phyloP scores from a whole-genome alignment of 2,329 filamentous ascomycete genomes.

The Xylariaceae sp. region DNA sequence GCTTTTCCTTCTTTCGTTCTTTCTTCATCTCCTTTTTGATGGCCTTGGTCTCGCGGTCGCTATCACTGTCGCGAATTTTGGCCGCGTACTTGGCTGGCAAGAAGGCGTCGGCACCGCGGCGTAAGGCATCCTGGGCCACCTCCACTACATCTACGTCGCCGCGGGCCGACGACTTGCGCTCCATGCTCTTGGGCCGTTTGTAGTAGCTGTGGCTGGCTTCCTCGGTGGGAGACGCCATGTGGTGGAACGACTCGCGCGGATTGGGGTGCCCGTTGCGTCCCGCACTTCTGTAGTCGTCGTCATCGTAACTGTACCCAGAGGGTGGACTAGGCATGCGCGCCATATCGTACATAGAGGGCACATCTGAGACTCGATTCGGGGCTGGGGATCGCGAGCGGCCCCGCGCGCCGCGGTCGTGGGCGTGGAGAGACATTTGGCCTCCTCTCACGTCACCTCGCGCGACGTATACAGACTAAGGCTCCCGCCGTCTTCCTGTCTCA shows the following conservation, averaged over 20 bases:
- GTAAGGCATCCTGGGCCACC: slow-evolving; percentile 18
- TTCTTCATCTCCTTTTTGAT: slow-evolving; percentile 17
- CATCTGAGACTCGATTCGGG: slow-evolving; percentile 25
- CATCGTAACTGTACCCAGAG: slow-evolving; percentile 37
- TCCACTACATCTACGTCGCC: slow-evolving; percentile 24
- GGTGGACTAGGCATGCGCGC: slow-evolving; percentile 37
- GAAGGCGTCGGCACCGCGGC: slow-evolving; percentile 27
- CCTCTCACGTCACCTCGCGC: no score
- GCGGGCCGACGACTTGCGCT: slow-evolving; percentile 14
- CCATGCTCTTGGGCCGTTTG: slow-evolving; percentile 14
- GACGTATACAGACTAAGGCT: no score
- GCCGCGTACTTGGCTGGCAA: slow-evolving; percentile 27
- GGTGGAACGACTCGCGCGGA: slow-evolving; percentile 14
- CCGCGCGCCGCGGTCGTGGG: slow-evolving; percentile 40
- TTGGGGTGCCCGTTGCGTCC: slow-evolving; percentile 8
- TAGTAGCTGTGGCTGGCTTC: slow-evolving; percentile 23
- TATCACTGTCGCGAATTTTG: slow-evolving; percentile 25
- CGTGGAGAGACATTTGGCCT: slow-evolving; percentile 45
- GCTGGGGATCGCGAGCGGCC: slow-evolving; percentile 45
- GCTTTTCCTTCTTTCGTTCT: slow-evolving; percentile 27
- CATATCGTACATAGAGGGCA: slow-evolving; percentile 34
- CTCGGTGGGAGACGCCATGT: slow-evolving; percentile 24
- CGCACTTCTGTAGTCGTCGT: slow-evolving; percentile 18
- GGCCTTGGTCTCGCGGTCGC: slow-evolving; percentile 22
- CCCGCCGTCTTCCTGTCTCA: no score